These are phyloP conservation scores for Ascochyta pisi DNA, from an alignment of 2,329 filamentous ascomycete genomes.

Conservation along the genomic window DNA sequence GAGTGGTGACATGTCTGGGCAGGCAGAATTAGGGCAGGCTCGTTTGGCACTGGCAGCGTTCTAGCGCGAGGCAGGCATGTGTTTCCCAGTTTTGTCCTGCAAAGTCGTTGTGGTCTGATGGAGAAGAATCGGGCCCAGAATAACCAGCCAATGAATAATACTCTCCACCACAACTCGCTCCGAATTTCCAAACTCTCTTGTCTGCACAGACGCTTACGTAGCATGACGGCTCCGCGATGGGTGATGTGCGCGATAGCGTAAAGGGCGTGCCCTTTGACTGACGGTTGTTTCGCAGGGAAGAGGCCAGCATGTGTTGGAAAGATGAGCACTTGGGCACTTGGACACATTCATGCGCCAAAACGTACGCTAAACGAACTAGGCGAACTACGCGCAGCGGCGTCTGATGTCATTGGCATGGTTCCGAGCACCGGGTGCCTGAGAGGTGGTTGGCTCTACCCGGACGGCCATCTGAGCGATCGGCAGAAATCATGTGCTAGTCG, in stretches of 20 bases:
- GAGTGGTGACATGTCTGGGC: not conserved
- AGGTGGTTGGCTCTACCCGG: not conserved
- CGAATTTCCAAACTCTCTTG: not conserved
- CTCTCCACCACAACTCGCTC: not conserved
- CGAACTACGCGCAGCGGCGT: conserved; percentile 16
- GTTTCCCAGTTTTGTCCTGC: conserved; percentile 6
- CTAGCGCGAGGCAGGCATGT: conserved; percentile 1
- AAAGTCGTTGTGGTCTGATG: conserved; percentile 9
- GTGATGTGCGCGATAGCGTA: conserved; percentile 3
- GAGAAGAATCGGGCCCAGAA: conserved; percentile 2
- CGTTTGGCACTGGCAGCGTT: not conserved
- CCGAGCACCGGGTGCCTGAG: conserved; percentile 7
- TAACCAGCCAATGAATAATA: conserved; percentile 10
- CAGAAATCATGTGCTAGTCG: conserved; percentile 7
- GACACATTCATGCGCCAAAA: conserved; percentile 1
- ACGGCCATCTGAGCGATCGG: not conserved
- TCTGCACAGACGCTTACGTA: conserved; percentile 2
- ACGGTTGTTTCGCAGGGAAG: not conserved
- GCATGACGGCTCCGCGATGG: not conserved
- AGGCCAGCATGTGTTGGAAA: not conserved
- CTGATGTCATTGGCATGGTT: conserved; percentile 13
- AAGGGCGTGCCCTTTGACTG: not conserved
- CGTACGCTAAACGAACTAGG: conserved; percentile 13
- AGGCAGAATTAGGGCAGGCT: not conserved
- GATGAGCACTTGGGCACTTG: too few relatives aligned